A percentile compares a stretch with the other conserved stretches of the same genome.
phyloP scores from a whole-genome alignment of 176 grass and related monocot genomes.

The Microstegium vimineum region DNA sequence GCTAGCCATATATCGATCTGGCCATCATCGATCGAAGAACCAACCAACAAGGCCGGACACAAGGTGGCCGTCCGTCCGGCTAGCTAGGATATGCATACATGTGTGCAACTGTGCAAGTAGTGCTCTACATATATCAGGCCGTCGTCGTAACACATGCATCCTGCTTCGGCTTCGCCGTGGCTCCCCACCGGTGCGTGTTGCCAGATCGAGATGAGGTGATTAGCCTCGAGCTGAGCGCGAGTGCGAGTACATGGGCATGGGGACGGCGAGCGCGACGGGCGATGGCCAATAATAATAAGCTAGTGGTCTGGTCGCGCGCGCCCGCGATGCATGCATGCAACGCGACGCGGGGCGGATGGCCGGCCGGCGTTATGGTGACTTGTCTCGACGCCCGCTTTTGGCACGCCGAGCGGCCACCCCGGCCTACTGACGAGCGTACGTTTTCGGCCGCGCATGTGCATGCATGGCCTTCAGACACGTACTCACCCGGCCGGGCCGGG shows the following conservation, averaged over 20 bases:
- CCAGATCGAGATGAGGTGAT: not conserved
- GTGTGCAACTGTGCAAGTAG: not conserved
- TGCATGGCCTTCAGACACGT: not conserved
- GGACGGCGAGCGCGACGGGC: not conserved
- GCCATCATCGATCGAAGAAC: not conserved
- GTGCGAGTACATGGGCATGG: not conserved
- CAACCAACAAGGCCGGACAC: not conserved
- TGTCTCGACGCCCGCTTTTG: constrained; percentile 35
- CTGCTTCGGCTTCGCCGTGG: not conserved
- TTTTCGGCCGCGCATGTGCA: not conserved
- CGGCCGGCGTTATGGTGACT: constrained; percentile 17
- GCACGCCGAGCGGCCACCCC: not conserved
- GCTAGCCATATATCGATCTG: too few relatives aligned
- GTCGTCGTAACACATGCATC: not conserved
- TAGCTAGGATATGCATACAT: not conserved
- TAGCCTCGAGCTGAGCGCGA: too few relatives aligned
- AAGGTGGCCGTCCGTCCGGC: not conserved
- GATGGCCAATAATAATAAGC: not conserved
- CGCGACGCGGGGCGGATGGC: not conserved
- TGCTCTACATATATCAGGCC: not conserved
- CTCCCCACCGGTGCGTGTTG: not conserved
- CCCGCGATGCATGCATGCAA: not conserved
- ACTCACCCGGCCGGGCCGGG: too few relatives aligned
- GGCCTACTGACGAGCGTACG: not conserved
- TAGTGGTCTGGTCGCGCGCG: too few relatives aligned